Evolutionary conservation across 2,329 filamentous ascomycete genomes (phyloP).

Genomic region (Aureobasidium lini): DNA sequence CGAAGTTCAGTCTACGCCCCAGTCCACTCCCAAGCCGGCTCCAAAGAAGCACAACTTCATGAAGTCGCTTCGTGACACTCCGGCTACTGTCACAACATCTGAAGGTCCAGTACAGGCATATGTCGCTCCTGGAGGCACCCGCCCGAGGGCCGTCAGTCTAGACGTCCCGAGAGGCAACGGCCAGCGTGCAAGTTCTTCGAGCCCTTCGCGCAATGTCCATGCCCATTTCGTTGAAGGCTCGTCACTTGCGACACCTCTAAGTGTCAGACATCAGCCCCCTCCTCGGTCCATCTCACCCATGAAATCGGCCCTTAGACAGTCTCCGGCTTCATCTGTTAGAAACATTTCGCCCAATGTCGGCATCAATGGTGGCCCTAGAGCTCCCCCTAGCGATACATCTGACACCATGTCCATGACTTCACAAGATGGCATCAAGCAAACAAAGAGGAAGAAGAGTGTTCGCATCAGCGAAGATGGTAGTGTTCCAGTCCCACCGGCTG

Average conservation of each 20-base stretch:
- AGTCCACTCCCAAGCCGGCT: not conserved
- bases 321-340: constrained; percentile 45
- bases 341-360: constrained; percentile 34
- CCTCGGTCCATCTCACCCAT: constrained; percentile 65
- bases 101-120: constrained; percentile 22
- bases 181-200: constrained; percentile 35
- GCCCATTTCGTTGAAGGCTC: constrained; percentile 58
- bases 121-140: constrained; percentile 14
- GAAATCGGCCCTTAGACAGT: constrained; percentile 68
- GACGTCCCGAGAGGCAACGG: constrained; percentile 25
- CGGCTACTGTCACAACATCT: constrained; percentile 17
- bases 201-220: constrained; percentile 51
- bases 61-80: not conserved
- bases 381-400: constrained; percentile 46
- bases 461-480: constrained; percentile 67
- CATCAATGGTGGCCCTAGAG: constrained; percentile 42
- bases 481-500: constrained; percentile 42
- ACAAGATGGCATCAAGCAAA: constrained; percentile 27
- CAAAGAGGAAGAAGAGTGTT: constrained; percentile 48
- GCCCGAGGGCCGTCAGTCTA: constrained; percentile 25
- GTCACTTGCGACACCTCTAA: constrained; percentile 44
- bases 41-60: not conserved
- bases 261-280: constrained; percentile 60
- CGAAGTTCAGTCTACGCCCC: constrained; percentile 1
- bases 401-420: constrained; percentile 44